Evolutionary conservation across 2,329 filamentous ascomycete genomes (phyloP).

Genomic region (Cercospora citrullina): DNA sequence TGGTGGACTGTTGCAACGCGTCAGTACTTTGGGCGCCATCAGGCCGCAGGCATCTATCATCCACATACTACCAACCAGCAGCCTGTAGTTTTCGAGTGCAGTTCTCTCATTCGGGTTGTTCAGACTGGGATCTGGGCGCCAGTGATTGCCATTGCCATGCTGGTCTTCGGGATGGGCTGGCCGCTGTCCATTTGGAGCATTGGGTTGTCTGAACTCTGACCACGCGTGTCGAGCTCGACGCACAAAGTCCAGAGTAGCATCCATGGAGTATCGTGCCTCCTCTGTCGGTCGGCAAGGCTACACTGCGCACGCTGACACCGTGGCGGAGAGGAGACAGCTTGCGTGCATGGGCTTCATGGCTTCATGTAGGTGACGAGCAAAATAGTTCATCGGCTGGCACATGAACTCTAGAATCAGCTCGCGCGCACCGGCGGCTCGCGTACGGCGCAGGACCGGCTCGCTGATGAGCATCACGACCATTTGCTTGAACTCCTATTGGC

Average conservation of each 20-base stretch:
- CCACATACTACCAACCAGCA: conserved; percentile 25
- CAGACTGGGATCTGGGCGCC: conserved; percentile 11
- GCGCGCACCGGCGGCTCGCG: not conserved
- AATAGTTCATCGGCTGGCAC: not conserved
- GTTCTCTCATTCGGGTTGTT: conserved; percentile 8
- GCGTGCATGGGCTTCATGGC: not conserved
- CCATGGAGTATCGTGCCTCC: conserved; percentile 12
- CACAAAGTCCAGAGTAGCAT: conserved; percentile 24
- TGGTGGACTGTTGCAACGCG: conserved; percentile 18
- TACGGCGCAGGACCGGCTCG: not conserved
- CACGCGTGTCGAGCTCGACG: conserved; percentile 23
- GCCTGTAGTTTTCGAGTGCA: conserved; percentile 20
- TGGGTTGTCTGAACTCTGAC: conserved; percentile 23
- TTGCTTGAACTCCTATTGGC: not conserved
- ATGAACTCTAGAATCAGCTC: not conserved
- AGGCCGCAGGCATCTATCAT: not conserved
- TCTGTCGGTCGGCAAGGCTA: not conserved
- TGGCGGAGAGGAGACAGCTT: not conserved
- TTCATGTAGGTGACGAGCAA: not conserved
- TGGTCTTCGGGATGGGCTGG: conserved; percentile 3
- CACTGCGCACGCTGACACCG: not conserved
- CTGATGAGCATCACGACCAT: not conserved
- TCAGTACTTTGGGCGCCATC: not conserved
- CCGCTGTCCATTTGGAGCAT: not conserved
- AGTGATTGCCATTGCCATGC: not conserved